These are phyloP conservation scores for Hypoxylon sp. DNA, from an alignment of 2,329 filamentous ascomycete genomes.

Conservation along the genomic window DNA sequence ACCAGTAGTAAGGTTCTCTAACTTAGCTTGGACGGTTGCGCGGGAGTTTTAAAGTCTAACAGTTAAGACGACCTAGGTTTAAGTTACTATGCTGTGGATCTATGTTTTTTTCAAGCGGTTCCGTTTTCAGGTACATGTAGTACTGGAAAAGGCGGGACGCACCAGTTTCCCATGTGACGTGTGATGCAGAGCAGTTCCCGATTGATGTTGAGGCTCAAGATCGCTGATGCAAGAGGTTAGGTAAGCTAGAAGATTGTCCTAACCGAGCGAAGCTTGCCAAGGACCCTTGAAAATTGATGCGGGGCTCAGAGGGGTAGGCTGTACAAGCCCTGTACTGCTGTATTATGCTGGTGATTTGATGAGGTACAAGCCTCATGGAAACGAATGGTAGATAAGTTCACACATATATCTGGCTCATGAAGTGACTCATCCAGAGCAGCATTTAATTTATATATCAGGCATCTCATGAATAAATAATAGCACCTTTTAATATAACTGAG, in stretches of 20 bases:
- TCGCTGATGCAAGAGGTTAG: conserved; percentile 32
- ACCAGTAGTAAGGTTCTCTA: conserved; percentile 19
- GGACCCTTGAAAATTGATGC: conserved; percentile 29
- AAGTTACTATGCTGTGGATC: conserved; percentile 9
- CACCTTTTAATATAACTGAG: background rate
- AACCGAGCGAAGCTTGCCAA: conserved; percentile 31
- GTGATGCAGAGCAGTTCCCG: conserved; percentile 12
- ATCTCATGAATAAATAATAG: background rate
- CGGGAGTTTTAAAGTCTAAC: background rate
- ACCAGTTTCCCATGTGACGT: conserved; percentile 18
- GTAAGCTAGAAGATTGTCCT: conserved; percentile 24
- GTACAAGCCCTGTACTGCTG: conserved; percentile 15
- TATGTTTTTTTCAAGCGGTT: conserved; percentile 1
- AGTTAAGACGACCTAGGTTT: background rate
- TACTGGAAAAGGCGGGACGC: conserved; percentile 1
- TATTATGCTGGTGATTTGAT: background rate
- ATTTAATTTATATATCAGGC: background rate
- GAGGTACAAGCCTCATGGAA: background rate
- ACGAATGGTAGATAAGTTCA: too few relatives aligned
- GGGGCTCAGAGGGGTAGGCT: conserved; percentile 25
- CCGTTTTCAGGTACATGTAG: conserved; percentile 7
- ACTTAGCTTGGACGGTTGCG: conserved; percentile 10
- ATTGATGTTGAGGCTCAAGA: conserved; percentile 40
- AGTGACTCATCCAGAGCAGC: background rate
- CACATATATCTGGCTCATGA: background rate